phyloP scores from a whole-genome alignment of 768 basidiomycete genomes.

The Austroboletus eburneus region DNA sequence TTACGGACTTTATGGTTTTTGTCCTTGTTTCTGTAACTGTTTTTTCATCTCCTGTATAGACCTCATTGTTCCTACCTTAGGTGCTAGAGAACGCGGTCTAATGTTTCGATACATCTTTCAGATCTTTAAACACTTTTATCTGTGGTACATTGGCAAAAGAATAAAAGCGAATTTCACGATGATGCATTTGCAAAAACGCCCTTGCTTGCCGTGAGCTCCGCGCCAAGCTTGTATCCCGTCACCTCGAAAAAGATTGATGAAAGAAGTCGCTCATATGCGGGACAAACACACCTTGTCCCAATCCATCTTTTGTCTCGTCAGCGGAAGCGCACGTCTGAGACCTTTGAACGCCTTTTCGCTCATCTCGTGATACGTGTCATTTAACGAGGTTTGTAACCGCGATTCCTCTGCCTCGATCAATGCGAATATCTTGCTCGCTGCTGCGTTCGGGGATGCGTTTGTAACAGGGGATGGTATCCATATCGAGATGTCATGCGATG shows the following conservation, averaged over 20 bases:
- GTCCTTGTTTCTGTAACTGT: conserved; percentile 1
- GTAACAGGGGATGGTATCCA: conserved; percentile 56
- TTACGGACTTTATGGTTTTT: background rate
- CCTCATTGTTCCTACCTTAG: background rate
- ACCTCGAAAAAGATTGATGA: conserved; percentile 32
- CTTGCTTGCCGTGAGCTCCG: conserved; percentile 68
- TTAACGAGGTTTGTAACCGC: conserved; percentile 74
- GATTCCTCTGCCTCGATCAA: conserved; percentile 78
- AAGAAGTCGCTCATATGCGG: background rate
- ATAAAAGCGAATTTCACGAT: conserved; percentile 6
- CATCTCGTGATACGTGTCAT: conserved; percentile 83
- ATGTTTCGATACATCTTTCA: background rate
- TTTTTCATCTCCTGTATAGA: background rate
- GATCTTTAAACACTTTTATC: conserved; percentile 8
- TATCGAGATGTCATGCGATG: conserved; percentile 65
- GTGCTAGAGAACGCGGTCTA: background rate
- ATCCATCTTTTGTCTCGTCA: conserved; percentile 91
- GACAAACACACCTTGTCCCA: conserved; percentile 77
- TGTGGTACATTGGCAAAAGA: background rate
- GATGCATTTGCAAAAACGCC: conserved; percentile 40
- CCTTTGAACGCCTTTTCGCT: conserved; percentile 92
- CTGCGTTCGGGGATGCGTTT: conserved; percentile 44
- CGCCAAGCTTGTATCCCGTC: conserved; percentile 67
- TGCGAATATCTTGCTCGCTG: conserved; percentile 72
- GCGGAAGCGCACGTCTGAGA: conserved; percentile 82